phyloP scores from a whole-genome alignment of 2,329 filamentous ascomycete genomes.

The Corynespora cassiicola region DNA sequence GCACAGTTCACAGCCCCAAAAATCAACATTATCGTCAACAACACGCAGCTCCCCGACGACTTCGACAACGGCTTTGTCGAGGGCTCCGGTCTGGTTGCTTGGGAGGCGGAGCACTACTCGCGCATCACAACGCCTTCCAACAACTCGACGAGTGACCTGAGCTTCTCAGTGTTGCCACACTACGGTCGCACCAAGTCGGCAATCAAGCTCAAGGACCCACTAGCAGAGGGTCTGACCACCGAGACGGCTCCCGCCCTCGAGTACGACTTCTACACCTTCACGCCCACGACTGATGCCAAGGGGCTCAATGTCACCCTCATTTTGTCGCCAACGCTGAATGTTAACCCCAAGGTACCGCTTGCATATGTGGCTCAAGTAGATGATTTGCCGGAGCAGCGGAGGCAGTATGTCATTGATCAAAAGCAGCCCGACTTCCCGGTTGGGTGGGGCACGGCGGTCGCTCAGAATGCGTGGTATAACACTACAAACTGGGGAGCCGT shows the following conservation, averaged over 20 bases:
- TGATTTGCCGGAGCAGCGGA: conserved; percentile 43
- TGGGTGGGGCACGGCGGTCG: conserved; percentile 58
- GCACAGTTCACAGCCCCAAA: conserved; percentile 39
- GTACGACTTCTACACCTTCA: conserved; percentile 47
- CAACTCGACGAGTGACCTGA: too few relatives aligned
- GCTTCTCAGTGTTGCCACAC: conserved; percentile 36
- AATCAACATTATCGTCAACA: conserved; percentile 42
- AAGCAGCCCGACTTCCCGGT: conserved; percentile 52
- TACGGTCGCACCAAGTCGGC: conserved; percentile 47
- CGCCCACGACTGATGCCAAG: conserved; percentile 35
- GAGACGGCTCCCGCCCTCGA: conserved; percentile 39
- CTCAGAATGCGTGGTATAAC: conserved; percentile 59
- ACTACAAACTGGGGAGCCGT: conserved; percentile 46
- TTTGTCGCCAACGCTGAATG: conserved; percentile 56
- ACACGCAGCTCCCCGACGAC: conserved; percentile 36
- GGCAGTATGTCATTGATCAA: conserved; percentile 52
- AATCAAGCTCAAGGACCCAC: conserved; percentile 35
- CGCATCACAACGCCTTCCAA: conserved; percentile 32
- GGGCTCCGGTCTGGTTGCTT: conserved; percentile 38
- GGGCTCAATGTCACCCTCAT: conserved; percentile 48
- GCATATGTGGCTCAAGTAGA: conserved; percentile 59
- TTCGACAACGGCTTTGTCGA: conserved; percentile 46
- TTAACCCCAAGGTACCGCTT: conserved; percentile 57
- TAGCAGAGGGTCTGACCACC: conserved; percentile 33
- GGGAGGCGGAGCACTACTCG: conserved; percentile 48